phyloP scores from a whole-genome alignment of 768 basidiomycete species.

The Crassisporium funariophilum region DNA sequence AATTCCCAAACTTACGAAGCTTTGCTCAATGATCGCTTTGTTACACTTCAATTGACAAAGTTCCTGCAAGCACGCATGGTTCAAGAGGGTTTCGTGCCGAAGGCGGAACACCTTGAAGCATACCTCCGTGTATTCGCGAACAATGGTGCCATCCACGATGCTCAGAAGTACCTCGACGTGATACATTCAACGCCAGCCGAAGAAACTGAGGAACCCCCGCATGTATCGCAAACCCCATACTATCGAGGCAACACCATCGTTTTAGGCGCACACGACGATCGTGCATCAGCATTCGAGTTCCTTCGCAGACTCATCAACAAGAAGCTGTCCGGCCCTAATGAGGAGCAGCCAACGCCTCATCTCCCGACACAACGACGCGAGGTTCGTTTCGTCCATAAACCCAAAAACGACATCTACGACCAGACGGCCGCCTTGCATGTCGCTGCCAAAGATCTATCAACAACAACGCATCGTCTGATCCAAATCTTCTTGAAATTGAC shows the following conservation, averaged over 20 bases:
- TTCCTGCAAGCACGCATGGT: constrained; percentile 46
- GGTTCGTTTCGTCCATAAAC: constrained; percentile 22
- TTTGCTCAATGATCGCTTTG: constrained; percentile 51
- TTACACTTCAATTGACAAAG: constrained; percentile 51
- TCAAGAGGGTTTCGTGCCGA: constrained; percentile 40
- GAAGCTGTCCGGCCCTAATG: neutral
- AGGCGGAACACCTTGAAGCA: constrained; percentile 45
- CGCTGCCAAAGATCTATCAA: constrained; percentile 40
- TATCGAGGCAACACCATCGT: constrained; percentile 45
- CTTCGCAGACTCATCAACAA: constrained; percentile 25
- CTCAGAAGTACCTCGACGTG: constrained; percentile 39
- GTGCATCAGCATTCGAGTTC: constrained; percentile 49
- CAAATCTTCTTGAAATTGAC: constrained; percentile 34
- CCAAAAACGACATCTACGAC: constrained; percentile 43
- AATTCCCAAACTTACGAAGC: constrained; percentile 42
- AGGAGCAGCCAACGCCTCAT: constrained; percentile 1
- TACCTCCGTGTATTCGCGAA: constrained; percentile 50
- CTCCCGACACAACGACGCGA: constrained; percentile 4
- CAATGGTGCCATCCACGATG: constrained; percentile 44
- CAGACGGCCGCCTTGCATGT: constrained; percentile 49
- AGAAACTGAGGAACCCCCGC: neutral
- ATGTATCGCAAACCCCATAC: constrained; percentile 6
- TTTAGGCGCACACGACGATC: constrained; percentile 43
- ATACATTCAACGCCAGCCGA: constrained; percentile 29
- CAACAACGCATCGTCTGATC: constrained; percentile 36